phyloP scores from a whole-genome alignment of 768 basidiomycete species.

The Suillus subaureus region DNA sequence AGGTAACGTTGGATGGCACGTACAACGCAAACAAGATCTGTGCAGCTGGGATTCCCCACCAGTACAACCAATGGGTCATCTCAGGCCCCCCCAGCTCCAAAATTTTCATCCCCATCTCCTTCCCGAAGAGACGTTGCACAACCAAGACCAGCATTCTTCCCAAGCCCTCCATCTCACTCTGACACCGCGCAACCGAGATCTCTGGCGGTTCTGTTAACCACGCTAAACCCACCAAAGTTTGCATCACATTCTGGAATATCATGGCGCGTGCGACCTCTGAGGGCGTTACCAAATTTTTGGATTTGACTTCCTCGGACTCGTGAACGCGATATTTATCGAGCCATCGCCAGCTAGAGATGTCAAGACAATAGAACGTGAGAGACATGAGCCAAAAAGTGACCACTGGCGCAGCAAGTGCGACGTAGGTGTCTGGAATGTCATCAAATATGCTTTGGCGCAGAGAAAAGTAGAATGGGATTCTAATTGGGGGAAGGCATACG shows the following conservation, averaged over 20 bases:
- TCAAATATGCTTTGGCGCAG: slow-evolving; percentile 49
- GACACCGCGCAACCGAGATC: slow-evolving; percentile 38
- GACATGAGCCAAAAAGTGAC: slow-evolving; percentile 84
- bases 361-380: slow-evolving; percentile 79
- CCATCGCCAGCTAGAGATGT: slow-evolving; percentile 71
- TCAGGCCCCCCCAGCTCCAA: slow-evolving; percentile 40
- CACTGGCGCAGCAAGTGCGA: slow-evolving; percentile 78
- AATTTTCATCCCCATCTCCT: slow-evolving; percentile 37
- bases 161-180: slow-evolving; percentile 44
- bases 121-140: slow-evolving; percentile 43
- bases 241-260: slow-evolving; percentile 81
- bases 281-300: slow-evolving; percentile 74
- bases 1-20: slow-evolving; percentile 35
- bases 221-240: slow-evolving; percentile 72
- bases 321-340: slow-evolving; percentile 87
- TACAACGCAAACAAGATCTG: slow-evolving; percentile 85
- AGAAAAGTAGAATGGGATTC: slow-evolving; percentile 59
- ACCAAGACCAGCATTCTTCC: slow-evolving; percentile 42
- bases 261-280: slow-evolving; percentile 77
- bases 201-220: slow-evolving; percentile 58
- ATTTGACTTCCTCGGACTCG: slow-evolving; percentile 75
- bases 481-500: slow-evolving; percentile 35
- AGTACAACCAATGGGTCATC: slow-evolving; percentile 73
- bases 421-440: slow-evolving; percentile 65
- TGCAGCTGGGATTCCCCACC: slow-evolving; percentile 84